These are phyloP conservation scores for Schwanniomyces polymorphus DNA, from an alignment of 805 yeast species.

Conservation along the genomic window DNA sequence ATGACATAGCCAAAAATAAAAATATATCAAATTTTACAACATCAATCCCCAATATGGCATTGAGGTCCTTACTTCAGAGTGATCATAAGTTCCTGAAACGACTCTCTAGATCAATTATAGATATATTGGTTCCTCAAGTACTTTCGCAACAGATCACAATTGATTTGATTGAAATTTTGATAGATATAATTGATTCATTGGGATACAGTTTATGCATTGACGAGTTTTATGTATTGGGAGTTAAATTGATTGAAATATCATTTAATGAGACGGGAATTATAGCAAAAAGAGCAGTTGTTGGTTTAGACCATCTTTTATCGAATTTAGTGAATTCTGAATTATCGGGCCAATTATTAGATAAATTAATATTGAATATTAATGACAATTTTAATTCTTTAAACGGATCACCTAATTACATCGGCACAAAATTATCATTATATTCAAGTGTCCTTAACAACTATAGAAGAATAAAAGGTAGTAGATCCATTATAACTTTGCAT, in stretches of 20 bases:
- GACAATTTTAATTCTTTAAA: slow-evolving; percentile 11
- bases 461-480: slow-evolving; percentile 5
- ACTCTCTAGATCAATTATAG: slow-evolving; percentile 31
- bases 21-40: slow-evolving; percentile 36
- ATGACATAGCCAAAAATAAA: slow-evolving; percentile 15
- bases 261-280: slow-evolving; percentile 44
- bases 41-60: slow-evolving; percentile 53
- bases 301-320: slow-evolving; percentile 43
- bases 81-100: slow-evolving; percentile 21
- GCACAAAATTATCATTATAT: slow-evolving; percentile 12
- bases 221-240: slow-evolving; percentile 29
- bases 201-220: slow-evolving; percentile 39
- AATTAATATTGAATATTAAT: slow-evolving; percentile 13
- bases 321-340: slow-evolving; percentile 13
- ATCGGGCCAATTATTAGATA: slow-evolving; percentile 10
- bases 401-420: slow-evolving; percentile 12
- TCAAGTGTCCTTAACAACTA: slow-evolving; percentile 12
- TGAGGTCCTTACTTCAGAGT: slow-evolving; percentile 39
- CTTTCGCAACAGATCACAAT: slow-evolving; percentile 36
- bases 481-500: slow-evolving; percentile 2
- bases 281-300: slow-evolving; percentile 50
- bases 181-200: slow-evolving; percentile 53
- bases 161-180: slow-evolving; percentile 61
- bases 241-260: slow-evolving; percentile 33
- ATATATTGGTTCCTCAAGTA: slow-evolving; percentile 38